Evolutionary conservation across 306 rosid genomes (phyloP), one percentile per base, ranked within the genome.

Genomic region (Carpinus viminea): DNA sequence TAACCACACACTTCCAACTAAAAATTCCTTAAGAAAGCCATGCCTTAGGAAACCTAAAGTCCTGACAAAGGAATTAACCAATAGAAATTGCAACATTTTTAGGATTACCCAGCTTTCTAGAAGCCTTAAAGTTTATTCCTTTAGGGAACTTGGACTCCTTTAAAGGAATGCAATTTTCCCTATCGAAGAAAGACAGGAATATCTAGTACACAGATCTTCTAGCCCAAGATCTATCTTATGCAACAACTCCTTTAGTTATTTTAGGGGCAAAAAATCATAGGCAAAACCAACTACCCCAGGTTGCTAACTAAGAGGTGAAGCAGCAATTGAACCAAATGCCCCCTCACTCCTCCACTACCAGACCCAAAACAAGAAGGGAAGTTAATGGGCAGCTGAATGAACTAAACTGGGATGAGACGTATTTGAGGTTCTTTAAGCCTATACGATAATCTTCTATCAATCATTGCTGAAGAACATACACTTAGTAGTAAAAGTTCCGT

Each of bases 271-370:
- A 66, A 38, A 3, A 38, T 17, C 48, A 66, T 36, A 66, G 47
- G 12, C 11, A 17, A 38, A 66, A 66, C 28, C 71, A 17, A 38
- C 51, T 66, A 38, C 28, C 50, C 71, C 50, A 8, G 10, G 24
- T 18, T 16, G 50, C 71, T 66, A 61, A 31, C 43, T 61, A 66
- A 65, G 47, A 65, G 71, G 50, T 16, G 71, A 65, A 65, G 71
- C 24, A 16, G 24, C 6, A 65, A 36, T 41, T 16, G 71, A 34
- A 8, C 48, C 18, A 65, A 66, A 17, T 66, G 28, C 21, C 50
- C 21, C 21, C 50, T 41, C 7, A 66, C 13, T 36, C 50, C 71
- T 17, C 13, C 71, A 18, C 47, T 18, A 34, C 48, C 71, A 66
- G 50, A 66, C 47, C 26, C 71, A 38, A 41, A 66, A 18, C 50